Evolutionary conservation across 768 basidiomycete genomes (phyloP), one percentile per base, ranked within the genome.

Genomic region (Obba rivulosa): DNA sequence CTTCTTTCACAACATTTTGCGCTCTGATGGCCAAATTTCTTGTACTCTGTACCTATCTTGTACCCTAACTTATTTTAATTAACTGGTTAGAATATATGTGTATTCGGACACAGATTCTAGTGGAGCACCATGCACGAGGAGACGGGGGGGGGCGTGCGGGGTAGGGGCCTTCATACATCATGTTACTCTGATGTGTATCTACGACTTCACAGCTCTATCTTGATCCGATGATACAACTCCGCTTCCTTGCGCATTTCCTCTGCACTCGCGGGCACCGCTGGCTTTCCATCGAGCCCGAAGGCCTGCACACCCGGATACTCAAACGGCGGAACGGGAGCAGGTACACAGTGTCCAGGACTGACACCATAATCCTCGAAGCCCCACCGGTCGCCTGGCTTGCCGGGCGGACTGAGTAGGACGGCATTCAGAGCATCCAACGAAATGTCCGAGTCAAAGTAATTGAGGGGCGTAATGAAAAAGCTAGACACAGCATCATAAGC

Each of bases 371-470:
- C 78, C 22, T 83, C 74, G 49, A 62, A 73, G 0, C 57, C 46
- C 59, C 69, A 80, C 2, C 67, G 52, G 1, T 66, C 68, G 8
- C 71, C 74, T 0, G 69, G 65, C 9, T 50, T 48, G 18, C 16
- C 31, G 4, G 77, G 76, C 10, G 66, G 57, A 34, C 67, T 62
- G 31, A 80, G 63, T 10, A 80, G 56, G 46, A 82, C 70, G 17
- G 79, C 75, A 43, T 81, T 80, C 49, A 62, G 63, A 14, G 73
- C 72, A 44, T 82, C 80, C 65, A 82, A 72, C 11, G 81, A 79
- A 45, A 80, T 67, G 57, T 85, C 81, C 43, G 70, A 67, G 58
- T 84, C 81, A 61, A 81, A 80, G 68, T 76, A 84, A 62, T 84
- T 84, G 54, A 82, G 69, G 3, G 81, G 83, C 0, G 77, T 74